phyloP scores from a whole-genome alignment of 2,329 filamentous ascomycete genomes.

The Aulographum hederae region DNA sequence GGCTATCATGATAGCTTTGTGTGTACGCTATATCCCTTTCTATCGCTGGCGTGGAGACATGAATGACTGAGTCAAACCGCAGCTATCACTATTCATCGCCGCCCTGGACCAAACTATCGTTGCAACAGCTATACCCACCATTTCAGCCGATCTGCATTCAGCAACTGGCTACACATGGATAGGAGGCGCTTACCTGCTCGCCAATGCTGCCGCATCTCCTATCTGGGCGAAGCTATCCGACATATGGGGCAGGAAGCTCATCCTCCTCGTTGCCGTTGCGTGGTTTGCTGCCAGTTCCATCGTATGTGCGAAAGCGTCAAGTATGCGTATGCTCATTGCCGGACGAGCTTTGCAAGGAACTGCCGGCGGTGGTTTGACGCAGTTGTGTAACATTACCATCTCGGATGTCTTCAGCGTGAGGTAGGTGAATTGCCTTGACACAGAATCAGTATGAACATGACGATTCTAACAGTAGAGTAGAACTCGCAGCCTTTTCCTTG shows the following conservation, averaged over 20 bases:
- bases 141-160: slow-evolving; percentile 33
- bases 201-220: slow-evolving; percentile 46
- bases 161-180: slow-evolving; percentile 34
- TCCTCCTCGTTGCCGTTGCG: slow-evolving; percentile 31
- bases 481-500: slow-evolving; percentile 23
- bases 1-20: background rate
- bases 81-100: slow-evolving; percentile 4
- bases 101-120: slow-evolving; percentile 29
- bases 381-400: slow-evolving; percentile 34
- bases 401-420: slow-evolving; percentile 35
- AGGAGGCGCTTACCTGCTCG: slow-evolving; percentile 53
- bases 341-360: slow-evolving; percentile 35
- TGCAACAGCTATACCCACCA: slow-evolving; percentile 42
- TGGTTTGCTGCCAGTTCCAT: slow-evolving; percentile 32
- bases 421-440: slow-evolving; percentile 7
- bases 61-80: background rate
- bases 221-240: slow-evolving; percentile 49
- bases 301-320: slow-evolving; percentile 27
- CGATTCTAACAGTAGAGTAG: slow-evolving; percentile 1
- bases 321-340: slow-evolving; percentile 33
- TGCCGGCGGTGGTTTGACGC: slow-evolving; percentile 33
- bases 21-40: background rate
- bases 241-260: slow-evolving; percentile 39
- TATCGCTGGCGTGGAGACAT: background rate
- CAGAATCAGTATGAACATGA: background rate